Base-by-base conservation (phyloP, 768 basidiomycete genomes). In the Pholiota microspora region DNA sequence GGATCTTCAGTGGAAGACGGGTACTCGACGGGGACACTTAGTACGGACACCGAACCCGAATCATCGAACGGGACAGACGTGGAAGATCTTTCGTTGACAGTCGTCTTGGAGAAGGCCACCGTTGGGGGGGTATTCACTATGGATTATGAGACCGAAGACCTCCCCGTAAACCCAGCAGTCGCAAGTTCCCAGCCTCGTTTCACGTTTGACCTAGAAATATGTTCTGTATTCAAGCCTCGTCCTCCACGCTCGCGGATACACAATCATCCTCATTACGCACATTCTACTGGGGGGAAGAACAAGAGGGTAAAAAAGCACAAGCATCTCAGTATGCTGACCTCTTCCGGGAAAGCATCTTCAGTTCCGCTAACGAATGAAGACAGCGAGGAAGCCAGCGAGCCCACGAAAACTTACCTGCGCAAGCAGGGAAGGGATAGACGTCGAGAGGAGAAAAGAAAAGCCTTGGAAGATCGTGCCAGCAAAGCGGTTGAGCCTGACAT, bases 161-260 rank as follows among this genome's bases (percentile, higher is more conserved):
- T 68, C 12, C 62, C 70, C 45, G 55, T 71, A 57, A 66, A 25
- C 46, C 53, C 62, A 16, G 63, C 67, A 27, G 53, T 23, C 60
- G 58, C 49, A 18, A 63, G 57, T 21, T n/a, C 61, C 21, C 45
- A 56, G 29, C 10, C 62, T 12, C 59, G 65, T 3, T 70, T 77
- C 54, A 65, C 75, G 15, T 68, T 85, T 49, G 82, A 83, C 64
- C 77, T 92, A 53, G 85, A 86, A 62, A 88, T 90, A 45, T 71
- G 80, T 2, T 77, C 83, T 2, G 89, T 91, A 8, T 89, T 82
- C 72, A 89, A 90, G 61, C 88, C 88, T 1, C 80, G 85, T 0
- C 86, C 87, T 1, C 70, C 79, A 59, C 83, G 80, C 50, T 71
- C 69, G 7, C 74, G 73, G 13, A 64, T 65, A 59, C 71, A 67